Base-by-base conservation (phyloP, 163 green algal species). In the Scenedesmus sp. region DNA sequence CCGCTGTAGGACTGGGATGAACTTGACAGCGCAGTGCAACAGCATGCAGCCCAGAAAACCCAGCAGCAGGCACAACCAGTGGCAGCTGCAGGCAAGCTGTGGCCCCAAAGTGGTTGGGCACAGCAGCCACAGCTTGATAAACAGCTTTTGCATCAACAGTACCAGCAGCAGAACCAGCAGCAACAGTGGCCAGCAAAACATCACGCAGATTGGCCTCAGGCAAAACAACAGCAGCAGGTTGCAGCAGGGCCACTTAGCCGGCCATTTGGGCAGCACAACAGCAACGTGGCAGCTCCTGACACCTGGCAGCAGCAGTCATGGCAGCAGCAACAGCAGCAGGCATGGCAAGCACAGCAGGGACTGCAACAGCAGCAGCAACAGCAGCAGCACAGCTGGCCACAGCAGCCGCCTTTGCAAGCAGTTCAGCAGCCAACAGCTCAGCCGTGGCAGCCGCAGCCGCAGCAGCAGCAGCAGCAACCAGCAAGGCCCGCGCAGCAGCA, bases 41-140 rank as follows among this genome's bases (percentile, higher is more conserved):
- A 76, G 65, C 65, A 76, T 76, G 65, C 65, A 76, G 65, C 65
- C 6, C 65, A 76, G 65, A 76, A 76, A 40, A 76, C 65, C 30
- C 65, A 40, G 30, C 61, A 76, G 61, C 65, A 76, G 30, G 65
- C 65, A 3, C 65, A 15, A 76, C 65, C 65, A 76, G 5, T 76
- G 0, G 65, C 65, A 76, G 30, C 65, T 76, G 18, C 65, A 40
- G 65, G 65, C 30, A 26, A 76, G 30, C 7, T 18, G 4, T 76
- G 65, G 65, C 65, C 37, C 5, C 65, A 40, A 40, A 40, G 16
- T 40, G 7, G 30, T 30, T 76, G 65, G 65, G 40, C 65, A 40
- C 65, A 76, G 65, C 65, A 76, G 18, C 30, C 65, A 20, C 65
- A 76, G 49, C 0, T 56, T 20, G 13, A 56, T 13, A n/a, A n/a